Base-by-base conservation (phyloP, 2,329 filamentous ascomycete species). In the Corniculantispora saksenae region DNA sequence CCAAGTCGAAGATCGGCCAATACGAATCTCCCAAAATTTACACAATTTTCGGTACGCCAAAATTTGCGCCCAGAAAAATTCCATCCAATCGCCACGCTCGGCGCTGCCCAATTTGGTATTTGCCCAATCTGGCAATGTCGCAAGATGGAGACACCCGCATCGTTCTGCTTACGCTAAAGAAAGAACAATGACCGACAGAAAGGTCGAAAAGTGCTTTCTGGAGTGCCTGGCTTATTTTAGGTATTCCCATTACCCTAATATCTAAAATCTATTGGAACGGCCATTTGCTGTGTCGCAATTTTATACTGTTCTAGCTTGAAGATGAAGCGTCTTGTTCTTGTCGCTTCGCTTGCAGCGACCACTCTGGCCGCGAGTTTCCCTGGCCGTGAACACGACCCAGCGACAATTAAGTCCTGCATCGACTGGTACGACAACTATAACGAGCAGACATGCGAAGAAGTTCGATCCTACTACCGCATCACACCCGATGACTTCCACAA, bases 361-460 rank as follows among this genome's bases (percentile, higher is more conserved):
- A 29, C 53, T 1, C 12, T 56, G 9, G 53, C 47, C 21, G 23
- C 4, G 4, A 23, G 47, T 10, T 50, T 50, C 21, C 35, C 55
- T 9, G 40, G 35, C 3, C 25, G 27, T 17, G 27, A 60, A 19
- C 58, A 62, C 38, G 60, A 66, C 35, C 65, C 65, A 5, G 40
- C 60, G 19, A 66, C 65, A 1, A 53, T 61, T 23, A 60, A 54
- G 50, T 53, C 58, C 6, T 68, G 66, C 48, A 54, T 50, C n/a
- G 45, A 61, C 35, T 68, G 60, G 60, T 65, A 63, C 58, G 59
- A 69, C 50, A 69, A 69, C 59, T 59, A 61, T 40, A 48, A 64
- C 19, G 61, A 66, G 15, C n/a, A 63, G 5, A 50, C 27, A 32
- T 70, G 68, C 65, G 54, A 67, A 35, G 40, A 62, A 12, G 58